These are phyloP conservation scores for Globisporangium middletonii DNA, from an alignment of 352 stramenopile genomes.

Conservation along the genomic window DNA sequence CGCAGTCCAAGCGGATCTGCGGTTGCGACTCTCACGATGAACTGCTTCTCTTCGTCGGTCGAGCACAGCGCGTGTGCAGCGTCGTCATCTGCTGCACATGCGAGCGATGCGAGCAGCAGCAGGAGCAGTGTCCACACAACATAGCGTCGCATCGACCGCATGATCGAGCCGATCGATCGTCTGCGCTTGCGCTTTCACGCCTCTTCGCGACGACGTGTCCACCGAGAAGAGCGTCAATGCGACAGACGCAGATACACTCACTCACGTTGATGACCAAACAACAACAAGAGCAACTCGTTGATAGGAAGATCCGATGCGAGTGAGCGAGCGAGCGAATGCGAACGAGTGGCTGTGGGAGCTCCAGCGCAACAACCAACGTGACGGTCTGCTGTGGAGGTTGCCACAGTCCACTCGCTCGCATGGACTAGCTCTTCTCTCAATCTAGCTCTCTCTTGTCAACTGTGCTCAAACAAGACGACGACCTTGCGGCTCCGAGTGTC, in stretches of 20 bases:
- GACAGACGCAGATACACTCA: too few species aligned
- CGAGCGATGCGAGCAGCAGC: not conserved
- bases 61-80: not conserved
- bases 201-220: conserved; percentile 4
- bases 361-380: not conserved
- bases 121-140: not conserved
- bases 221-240: too few species aligned
- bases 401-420: not conserved
- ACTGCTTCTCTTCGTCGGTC: conserved; percentile 33
- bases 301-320: too few species aligned
- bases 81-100: not conserved
- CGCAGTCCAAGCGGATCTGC: conserved; percentile 47
- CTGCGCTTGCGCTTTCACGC: too few species aligned
- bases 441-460: not conserved
- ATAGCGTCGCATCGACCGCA: not conserved
- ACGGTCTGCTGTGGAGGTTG: conserved; percentile 1
- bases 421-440: not conserved
- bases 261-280: too few species aligned
- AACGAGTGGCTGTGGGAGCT: conserved; percentile 1
- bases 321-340: not conserved
- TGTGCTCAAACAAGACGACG: too few species aligned
- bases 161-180: not conserved
- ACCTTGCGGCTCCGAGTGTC: too few species aligned
- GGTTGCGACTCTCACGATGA: conserved; percentile 31
- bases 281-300: not conserved